Evolutionary conservation across 2,329 filamentous ascomycete species (phyloP), one percentile per base, ranked within the genome.

Genomic region (Colletotrichum sp.): DNA sequence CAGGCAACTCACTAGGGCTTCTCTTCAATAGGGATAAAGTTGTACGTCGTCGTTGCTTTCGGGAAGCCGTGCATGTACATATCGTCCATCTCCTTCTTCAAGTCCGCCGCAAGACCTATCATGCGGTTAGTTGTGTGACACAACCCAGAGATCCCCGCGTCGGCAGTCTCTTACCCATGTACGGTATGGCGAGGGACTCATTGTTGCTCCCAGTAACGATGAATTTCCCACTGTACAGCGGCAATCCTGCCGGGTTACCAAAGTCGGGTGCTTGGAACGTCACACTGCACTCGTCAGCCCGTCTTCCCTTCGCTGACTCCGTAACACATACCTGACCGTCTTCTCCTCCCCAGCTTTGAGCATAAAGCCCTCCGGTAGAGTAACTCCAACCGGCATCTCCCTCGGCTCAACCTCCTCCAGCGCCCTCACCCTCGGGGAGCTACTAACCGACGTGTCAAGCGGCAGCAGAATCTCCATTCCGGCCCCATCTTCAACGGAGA

Each of bases 381-480:
- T 71, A 10, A 79, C 68, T 15, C 72, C 76, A 3, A 78, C 76
- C n/a, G 70, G 61, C 13, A 80, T 66, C 8, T 68, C 70, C n/a
- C 72, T 76, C 10, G 80, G 79, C 22, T 30, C 43, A 36, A 81
- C 28, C 77, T 81, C 78, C 10, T 68, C 72, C 22, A 79, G 77
- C 22, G 34, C 75, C 75, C 78, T 80, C 27, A 80, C 60, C 16
- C 78, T 39, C 58, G 74, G 74, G 36, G 74, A 61, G n/a, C 70
- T 56, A 5, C 48, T 71, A 65, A 70, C 48, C 4, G 68, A 62
- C 12, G 32, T 55, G 12, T n/a, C 27, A 12, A 64, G 67, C 9
- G 70, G 71, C 48, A 66, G 69, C 76, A 81, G 70, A 15, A 85
- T 82, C 77, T 87, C 85, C 30, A 84, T 80, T 8, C 85, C 85